Conservation (phyloP, 2,329 filamentous ascomycete species). For the Aspergillus sp. region DNA sequence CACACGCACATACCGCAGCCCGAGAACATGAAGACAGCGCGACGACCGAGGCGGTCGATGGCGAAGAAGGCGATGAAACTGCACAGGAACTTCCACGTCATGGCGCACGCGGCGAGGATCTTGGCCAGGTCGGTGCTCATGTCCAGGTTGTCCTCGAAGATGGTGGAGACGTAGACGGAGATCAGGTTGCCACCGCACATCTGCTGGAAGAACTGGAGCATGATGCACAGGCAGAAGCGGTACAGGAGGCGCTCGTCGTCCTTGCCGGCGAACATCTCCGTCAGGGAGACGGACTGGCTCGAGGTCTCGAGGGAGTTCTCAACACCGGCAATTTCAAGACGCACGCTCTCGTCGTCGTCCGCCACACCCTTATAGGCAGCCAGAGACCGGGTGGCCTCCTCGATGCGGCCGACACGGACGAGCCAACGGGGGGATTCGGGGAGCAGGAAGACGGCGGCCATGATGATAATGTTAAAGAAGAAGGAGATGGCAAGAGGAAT, state of each 20-base stretch:
- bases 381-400: slow-evolving; percentile 16
- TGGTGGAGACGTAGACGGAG: slow-evolving; percentile 17
- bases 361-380: slow-evolving; percentile 17
- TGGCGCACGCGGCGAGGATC: slow-evolving; percentile 48
- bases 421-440: slow-evolving; percentile 49
- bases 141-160: slow-evolving; percentile 18
- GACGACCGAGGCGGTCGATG: slow-evolving; percentile 53
- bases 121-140: slow-evolving; percentile 18
- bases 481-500: slow-evolving; percentile 58
- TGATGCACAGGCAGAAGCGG: slow-evolving; percentile 19
- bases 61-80: slow-evolving; percentile 52
- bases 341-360: slow-evolving; percentile 9
- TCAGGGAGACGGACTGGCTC: slow-evolving; percentile 11
- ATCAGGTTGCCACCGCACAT: slow-evolving; percentile 21
- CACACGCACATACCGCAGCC: slow-evolving; percentile 55
- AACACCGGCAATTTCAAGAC: slow-evolving; percentile 19
- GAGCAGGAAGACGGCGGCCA: slow-evolving; percentile 45
- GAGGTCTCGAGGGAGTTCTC: slow-evolving; percentile 19
- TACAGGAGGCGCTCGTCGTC: slow-evolving; percentile 22
- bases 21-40: slow-evolving; percentile 53
- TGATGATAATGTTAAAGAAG: slow-evolving; percentile 52
- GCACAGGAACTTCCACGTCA: slow-evolving; percentile 58
- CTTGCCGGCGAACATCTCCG: slow-evolving; percentile 16
- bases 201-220: slow-evolving; percentile 21
- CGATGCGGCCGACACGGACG: slow-evolving; percentile 17